Conservation (phyloP, 306 rosid genomes). For the Rubus parviflorus region DNA sequence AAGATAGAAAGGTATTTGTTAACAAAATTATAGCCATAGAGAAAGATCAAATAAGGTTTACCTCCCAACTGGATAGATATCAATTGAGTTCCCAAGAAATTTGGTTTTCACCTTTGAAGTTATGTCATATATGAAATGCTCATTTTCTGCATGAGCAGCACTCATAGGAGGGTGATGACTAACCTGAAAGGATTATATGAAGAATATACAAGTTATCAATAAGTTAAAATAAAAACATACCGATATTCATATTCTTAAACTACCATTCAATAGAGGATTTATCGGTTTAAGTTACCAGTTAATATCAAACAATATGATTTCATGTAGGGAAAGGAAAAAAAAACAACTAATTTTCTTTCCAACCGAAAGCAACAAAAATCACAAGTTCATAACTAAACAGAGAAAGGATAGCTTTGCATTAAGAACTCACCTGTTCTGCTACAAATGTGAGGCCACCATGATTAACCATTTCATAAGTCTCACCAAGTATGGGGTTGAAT, state of each 20-base stretch:
- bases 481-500: slow-evolving; percentile 94
- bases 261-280: neutral
- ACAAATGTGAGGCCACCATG: slow-evolving; percentile 76
- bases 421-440: slow-evolving; percentile 73
- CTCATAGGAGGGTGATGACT: slow-evolving; percentile 98
- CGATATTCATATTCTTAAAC: neutral
- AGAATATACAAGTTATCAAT: neutral
- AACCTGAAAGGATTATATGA: slow-evolving; percentile 48
- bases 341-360: neutral
- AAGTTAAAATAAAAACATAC: neutral
- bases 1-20: neutral
- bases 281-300: neutral
- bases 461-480: slow-evolving; percentile 86
- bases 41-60: slow-evolving; percentile 26
- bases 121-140: slow-evolving; percentile 79
- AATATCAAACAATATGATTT: neutral
- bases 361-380: neutral
- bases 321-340: neutral
- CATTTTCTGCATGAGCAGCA: slow-evolving; percentile 95
- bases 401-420: neutral
- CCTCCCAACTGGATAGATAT: slow-evolving; percentile 96
- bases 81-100: slow-evolving; percentile 85
- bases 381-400: neutral
- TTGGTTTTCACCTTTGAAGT: slow-evolving; percentile 96
- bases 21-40: neutral